phyloP scores from a whole-genome alignment of 2,329 filamentous ascomycete species.

The Xylariaceae sp. region DNA sequence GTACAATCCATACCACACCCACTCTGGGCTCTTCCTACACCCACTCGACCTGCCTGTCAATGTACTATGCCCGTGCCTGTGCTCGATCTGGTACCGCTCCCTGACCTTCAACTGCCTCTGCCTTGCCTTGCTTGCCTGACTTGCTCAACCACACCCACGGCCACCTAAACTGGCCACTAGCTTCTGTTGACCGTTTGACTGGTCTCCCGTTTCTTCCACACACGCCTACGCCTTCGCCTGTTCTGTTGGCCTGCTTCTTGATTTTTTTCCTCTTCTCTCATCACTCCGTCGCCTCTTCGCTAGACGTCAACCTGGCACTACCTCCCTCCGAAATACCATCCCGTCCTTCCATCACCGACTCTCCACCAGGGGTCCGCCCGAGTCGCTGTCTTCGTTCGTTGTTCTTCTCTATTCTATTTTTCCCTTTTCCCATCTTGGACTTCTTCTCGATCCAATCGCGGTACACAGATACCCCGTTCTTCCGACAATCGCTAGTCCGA shows the following conservation, averaged over 20 bases:
- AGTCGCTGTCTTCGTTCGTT: conserved; percentile 26
- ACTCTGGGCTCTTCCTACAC: not conserved
- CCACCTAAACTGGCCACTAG: conserved; percentile 1
- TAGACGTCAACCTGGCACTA: conserved; percentile 18
- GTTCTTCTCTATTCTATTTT: conserved; percentile 8
- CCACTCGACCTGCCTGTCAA: not conserved
- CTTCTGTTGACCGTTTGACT: conserved; percentile 1
- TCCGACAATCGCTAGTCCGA: conserved; percentile 12
- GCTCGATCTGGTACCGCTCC: not conserved
- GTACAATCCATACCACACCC: not conserved
- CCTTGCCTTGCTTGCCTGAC: no score
- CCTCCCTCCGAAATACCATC: conserved; percentile 18
- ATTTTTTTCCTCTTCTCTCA: conserved; percentile 6
- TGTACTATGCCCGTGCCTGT: not conserved
- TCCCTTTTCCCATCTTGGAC: conserved; percentile 14
- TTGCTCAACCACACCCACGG: not conserved
- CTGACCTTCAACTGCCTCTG: no score
- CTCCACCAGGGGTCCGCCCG: conserved; percentile 14
- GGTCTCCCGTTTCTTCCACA: conserved; percentile 12
- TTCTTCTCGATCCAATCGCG: conserved; percentile 13
- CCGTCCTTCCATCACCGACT: conserved; percentile 15
- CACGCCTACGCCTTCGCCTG: conserved; percentile 6
- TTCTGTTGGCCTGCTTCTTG: conserved; percentile 11
- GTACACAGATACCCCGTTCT: conserved; percentile 15
- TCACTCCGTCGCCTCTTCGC: conserved; percentile 9